These are phyloP conservation scores for Uronychia setigera DNA, from an alignment of 73 alveolate genomes.

Conservation along the genomic window DNA sequence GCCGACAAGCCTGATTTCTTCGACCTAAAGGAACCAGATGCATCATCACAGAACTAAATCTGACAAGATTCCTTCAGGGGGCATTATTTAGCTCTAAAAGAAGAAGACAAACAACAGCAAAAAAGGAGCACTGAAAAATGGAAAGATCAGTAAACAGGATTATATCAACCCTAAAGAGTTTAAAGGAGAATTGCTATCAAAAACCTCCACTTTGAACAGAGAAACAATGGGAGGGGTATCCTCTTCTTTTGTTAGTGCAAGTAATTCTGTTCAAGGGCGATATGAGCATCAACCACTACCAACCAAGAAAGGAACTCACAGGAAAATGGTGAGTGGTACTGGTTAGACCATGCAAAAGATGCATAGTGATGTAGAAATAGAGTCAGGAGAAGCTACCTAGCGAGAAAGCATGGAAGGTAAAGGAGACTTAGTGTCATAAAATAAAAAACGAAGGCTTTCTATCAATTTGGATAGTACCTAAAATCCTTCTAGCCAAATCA, in stretches of 20 bases:
- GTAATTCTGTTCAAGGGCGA: background rate
- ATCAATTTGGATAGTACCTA: background rate
- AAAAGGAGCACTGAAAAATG: background rate
- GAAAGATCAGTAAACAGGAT: background rate
- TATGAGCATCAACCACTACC: background rate
- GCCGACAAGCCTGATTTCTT: background rate
- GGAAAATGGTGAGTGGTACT: background rate
- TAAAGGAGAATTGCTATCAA: background rate
- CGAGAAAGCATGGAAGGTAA: background rate
- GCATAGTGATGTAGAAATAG: too few species aligned
- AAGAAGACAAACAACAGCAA: background rate
- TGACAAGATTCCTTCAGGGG: background rate
- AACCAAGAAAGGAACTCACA: background rate
- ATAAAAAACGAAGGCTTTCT: background rate
- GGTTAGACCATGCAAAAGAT: background rate
- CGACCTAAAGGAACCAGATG: background rate
- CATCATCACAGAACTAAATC: background rate
- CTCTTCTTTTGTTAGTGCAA: background rate
- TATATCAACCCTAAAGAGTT: background rate
- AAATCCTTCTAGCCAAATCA: background rate
- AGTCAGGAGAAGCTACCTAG: background rate
- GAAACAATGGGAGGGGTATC: background rate
- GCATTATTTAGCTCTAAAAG: background rate
- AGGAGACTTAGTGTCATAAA: background rate
- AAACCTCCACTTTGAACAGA: background rate